These are phyloP conservation scores for Metschnikowia amazonensis DNA, from an alignment of 805 yeast genomes.

Conservation along the genomic window DNA sequence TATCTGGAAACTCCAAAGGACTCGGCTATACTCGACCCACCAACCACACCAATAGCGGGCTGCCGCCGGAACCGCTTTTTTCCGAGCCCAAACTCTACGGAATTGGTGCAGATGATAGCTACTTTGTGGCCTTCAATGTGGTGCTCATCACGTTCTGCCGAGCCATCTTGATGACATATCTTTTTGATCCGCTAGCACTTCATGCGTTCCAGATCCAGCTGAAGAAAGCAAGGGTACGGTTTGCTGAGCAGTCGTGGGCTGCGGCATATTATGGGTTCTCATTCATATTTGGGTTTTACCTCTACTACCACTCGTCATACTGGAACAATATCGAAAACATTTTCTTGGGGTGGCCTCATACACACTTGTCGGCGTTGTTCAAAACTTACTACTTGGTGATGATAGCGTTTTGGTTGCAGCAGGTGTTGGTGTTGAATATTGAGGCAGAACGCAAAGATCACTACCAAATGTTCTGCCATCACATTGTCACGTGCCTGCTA, in stretches of 20 bases:
- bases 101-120: slow-evolving; percentile 53
- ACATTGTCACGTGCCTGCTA: slow-evolving; percentile 69
- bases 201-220: slow-evolving; percentile 39
- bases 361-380: slow-evolving; percentile 45
- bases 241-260: slow-evolving; percentile 87
- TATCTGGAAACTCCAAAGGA: slow-evolving; percentile 5
- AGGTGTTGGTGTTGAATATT: slow-evolving; percentile 67
- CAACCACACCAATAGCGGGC: background rate
- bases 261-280: slow-evolving; percentile 55
- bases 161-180: slow-evolving; percentile 53
- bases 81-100: slow-evolving; percentile 36
- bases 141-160: slow-evolving; percentile 56
- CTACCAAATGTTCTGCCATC: slow-evolving; percentile 84
- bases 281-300: slow-evolving; percentile 52
- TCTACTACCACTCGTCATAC: slow-evolving; percentile 59
- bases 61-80: slow-evolving; percentile 1
- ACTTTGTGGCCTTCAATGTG: slow-evolving; percentile 51
- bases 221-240: slow-evolving; percentile 56
- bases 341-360: slow-evolving; percentile 74
- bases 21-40: background rate
- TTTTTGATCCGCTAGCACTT: slow-evolving; percentile 56
- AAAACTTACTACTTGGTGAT: slow-evolving; percentile 71
- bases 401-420: slow-evolving; percentile 78
- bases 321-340: slow-evolving; percentile 54
- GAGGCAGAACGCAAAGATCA: slow-evolving; percentile 82